phyloP scores from a whole-genome alignment of 176 grass and related monocot species.

The Tillandsia fasciculata region DNA sequence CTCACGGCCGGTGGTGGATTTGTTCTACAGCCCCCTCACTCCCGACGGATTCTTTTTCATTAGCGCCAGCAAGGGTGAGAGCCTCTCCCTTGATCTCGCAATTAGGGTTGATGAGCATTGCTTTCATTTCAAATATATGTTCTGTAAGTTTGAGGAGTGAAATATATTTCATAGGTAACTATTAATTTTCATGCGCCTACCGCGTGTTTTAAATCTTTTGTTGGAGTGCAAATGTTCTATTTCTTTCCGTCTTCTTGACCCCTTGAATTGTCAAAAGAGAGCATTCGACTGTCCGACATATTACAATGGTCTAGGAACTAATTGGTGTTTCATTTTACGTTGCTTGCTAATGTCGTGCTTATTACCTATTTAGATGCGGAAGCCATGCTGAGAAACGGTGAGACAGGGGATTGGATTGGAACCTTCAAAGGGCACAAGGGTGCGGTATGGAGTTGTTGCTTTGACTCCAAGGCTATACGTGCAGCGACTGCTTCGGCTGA shows the following conservation, averaged over 20 bases:
- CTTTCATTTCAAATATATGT: not conserved
- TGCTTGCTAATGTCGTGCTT: not conserved
- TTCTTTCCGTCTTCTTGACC: too few relatives aligned
- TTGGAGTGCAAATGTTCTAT: too few relatives aligned
- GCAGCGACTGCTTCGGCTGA: conserved; percentile 91
- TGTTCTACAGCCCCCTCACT: conserved; percentile 61
- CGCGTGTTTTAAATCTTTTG: too few relatives aligned
- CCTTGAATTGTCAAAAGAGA: not conserved
- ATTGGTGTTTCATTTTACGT: not conserved
- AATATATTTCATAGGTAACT: too few relatives aligned
- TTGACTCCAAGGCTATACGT: conserved; percentile 72
- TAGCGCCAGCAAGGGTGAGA: conserved; percentile 91
- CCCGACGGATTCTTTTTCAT: conserved; percentile 92
- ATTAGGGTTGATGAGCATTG: not conserved
- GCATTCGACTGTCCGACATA: not conserved
- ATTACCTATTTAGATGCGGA: conserved; percentile 48
- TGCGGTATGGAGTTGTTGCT: conserved; percentile 95
- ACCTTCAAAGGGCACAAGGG: conserved; percentile 98
- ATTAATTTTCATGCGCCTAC: too few relatives aligned
- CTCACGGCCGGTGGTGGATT: conserved; percentile 92
- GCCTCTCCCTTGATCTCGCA: not conserved
- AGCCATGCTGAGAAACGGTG: conserved; percentile 97
- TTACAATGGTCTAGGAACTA: not conserved
- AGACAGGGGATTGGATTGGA: conserved; percentile 99
- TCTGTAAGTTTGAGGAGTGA: too few relatives aligned